A percentile compares a stretch with the other conserved stretches of the same genome.
phyloP scores from a whole-genome alignment of 2,329 filamentous ascomycete species.

The Diaporthe citrichinensis region DNA sequence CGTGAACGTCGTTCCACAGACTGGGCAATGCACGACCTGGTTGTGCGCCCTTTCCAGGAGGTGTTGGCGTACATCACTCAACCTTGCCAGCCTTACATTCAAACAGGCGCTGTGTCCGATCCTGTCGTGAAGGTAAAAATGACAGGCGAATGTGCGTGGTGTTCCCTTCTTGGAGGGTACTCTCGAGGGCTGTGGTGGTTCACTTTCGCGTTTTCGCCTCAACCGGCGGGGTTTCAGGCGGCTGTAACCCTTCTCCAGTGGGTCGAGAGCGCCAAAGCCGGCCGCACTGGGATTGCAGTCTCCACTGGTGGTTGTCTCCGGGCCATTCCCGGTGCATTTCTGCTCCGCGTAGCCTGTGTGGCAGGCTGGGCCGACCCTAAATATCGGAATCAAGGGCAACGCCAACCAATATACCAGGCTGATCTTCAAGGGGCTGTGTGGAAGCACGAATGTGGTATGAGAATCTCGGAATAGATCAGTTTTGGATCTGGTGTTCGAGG shows the following conservation, averaged over 20 bases:
- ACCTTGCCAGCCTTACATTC: neutral
- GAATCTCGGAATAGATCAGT: neutral
- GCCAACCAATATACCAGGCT: too few species aligned
- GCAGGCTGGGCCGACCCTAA: neutral
- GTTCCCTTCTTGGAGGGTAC: neutral
- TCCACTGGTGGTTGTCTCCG: neutral
- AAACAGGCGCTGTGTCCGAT: neutral
- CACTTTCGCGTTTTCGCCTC: neutral
- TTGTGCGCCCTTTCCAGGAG: slow-evolving; percentile 4
- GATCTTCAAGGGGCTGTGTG: neutral
- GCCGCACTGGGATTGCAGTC: neutral
- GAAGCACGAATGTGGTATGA: neutral
- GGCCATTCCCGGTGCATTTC: neutral
- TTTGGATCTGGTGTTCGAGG: neutral
- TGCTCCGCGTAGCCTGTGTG: neutral
- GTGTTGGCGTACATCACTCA: slow-evolving; percentile 8
- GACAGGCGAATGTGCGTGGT: neutral
- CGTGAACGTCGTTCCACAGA: neutral
- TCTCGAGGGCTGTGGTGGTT: neutral
- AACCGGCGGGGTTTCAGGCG: neutral
- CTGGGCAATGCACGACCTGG: slow-evolving; percentile 2
- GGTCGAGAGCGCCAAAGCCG: neutral
- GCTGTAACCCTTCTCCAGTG: neutral
- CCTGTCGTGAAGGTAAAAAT: slow-evolving; percentile 9
- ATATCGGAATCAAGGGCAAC: neutral